These are phyloP conservation scores for Parastagonospora avenae DNA, from an alignment of 2,329 filamentous ascomycete species.

Conservation along the genomic window DNA sequence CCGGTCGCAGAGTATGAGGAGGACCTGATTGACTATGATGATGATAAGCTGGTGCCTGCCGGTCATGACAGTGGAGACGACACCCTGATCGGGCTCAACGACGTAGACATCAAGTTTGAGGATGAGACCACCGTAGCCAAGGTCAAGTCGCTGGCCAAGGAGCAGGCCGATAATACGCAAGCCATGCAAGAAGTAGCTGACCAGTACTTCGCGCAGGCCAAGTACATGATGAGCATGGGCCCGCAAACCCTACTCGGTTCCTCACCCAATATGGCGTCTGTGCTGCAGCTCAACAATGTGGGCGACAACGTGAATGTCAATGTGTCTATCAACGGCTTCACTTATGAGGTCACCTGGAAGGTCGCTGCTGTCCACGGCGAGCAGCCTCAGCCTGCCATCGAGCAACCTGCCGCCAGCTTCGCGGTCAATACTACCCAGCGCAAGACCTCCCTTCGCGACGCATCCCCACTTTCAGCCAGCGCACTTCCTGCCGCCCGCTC, in stretches of 20 bases:
- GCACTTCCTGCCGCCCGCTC: background rate
- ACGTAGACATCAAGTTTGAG: no score
- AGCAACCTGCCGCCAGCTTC: background rate
- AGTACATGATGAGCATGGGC: background rate
- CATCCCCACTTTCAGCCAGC: background rate
- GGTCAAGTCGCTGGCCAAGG: no score
- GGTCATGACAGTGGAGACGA: no score
- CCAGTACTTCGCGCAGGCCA: background rate
- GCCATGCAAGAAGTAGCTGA: background rate
- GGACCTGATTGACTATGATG: constrained; percentile 6
- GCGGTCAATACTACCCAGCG: background rate
- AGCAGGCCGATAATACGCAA: background rate
- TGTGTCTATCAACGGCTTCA: background rate
- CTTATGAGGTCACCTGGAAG: constrained; percentile 1
- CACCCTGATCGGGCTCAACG: no score
- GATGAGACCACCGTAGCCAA: background rate
- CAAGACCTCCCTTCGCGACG: background rate
- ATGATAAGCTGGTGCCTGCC: background rate
- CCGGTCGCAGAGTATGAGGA: background rate
- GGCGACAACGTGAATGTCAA: background rate
- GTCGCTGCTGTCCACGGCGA: background rate
- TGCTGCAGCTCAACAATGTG: background rate
- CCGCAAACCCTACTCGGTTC: background rate
- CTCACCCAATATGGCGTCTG: background rate
- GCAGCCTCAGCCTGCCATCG: no score